Conservation (phyloP, 805 yeast genomes). For the Zygosaccharomyces siamensis region DNA sequence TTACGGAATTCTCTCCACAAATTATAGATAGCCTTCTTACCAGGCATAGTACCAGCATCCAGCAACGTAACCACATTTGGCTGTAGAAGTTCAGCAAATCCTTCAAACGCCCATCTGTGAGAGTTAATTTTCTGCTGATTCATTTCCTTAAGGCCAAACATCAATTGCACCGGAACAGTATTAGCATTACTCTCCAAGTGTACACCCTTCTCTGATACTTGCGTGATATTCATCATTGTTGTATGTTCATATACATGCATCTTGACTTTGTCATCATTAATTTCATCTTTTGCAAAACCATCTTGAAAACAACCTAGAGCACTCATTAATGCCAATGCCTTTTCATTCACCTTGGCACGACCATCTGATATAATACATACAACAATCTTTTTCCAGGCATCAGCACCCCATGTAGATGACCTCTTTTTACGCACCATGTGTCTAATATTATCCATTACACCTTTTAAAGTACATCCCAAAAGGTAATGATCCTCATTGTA, state of each 20-base stretch:
- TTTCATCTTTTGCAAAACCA: constrained; percentile 89
- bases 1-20: constrained; percentile 81
- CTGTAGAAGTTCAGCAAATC: constrained; percentile 74
- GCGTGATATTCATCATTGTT: constrained; percentile 79
- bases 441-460: constrained; percentile 81
- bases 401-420: constrained; percentile 85
- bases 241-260: constrained; percentile 94
- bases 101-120: constrained; percentile 95
- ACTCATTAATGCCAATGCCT: constrained; percentile 74
- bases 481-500: constrained; percentile 84
- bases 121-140: constrained; percentile 89
- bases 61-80: constrained; percentile 80
- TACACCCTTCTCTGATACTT: constrained; percentile 56
- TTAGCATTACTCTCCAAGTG: constrained; percentile 46
- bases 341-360: constrained; percentile 71
- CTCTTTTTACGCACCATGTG: constrained; percentile 63
- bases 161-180: constrained; percentile 77
- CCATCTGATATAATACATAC: constrained; percentile 92
- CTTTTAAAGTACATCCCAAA: constrained; percentile 80
- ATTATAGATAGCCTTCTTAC: constrained; percentile 75
- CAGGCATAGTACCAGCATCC: constrained; percentile 94
- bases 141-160: constrained; percentile 85
- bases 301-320: constrained; percentile 91
- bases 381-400: constrained; percentile 90
- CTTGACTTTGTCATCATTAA: constrained; percentile 73